These are phyloP conservation scores for Ophiostoma himal-ulmi DNA, from an alignment of 2,329 filamentous ascomycete species.

Conservation along the genomic window DNA sequence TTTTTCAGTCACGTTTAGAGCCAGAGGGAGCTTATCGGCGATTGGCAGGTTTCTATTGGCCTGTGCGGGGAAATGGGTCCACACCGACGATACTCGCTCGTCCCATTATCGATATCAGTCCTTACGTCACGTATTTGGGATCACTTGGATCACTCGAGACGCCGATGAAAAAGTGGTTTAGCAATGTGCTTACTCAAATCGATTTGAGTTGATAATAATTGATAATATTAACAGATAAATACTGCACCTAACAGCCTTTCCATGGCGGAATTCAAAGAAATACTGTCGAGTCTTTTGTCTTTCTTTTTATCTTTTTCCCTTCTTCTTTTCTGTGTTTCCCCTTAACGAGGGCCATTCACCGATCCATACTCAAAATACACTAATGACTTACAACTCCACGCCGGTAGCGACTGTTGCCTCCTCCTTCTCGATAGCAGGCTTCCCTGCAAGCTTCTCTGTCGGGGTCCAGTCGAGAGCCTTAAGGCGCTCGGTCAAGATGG, in stretches of 20 bases:
- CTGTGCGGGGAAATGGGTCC: not conserved
- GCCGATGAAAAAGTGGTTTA: not conserved
- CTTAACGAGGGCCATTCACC: not conserved
- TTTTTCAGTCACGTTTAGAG: not conserved
- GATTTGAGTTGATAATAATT: too few species aligned
- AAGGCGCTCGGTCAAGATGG: slow-evolving; percentile 87
- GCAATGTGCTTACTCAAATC: not conserved
- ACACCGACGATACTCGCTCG: not conserved
- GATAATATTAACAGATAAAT: not conserved
- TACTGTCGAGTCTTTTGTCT: not conserved
- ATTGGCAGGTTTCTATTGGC: not conserved
- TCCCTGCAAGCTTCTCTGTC: slow-evolving; percentile 40
- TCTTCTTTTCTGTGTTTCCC: not conserved
- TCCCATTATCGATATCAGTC: not conserved
- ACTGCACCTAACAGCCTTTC: not conserved
- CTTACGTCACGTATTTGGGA: not conserved
- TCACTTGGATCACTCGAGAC: not conserved
- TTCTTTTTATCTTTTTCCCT: not conserved
- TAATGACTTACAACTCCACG: slow-evolving; percentile 55
- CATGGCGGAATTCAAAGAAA: not conserved
- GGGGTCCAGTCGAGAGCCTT: slow-evolving; percentile 86
- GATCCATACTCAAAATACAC: not conserved
- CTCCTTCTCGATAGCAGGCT: slow-evolving; percentile 31
- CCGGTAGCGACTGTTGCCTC: slow-evolving; percentile 63
- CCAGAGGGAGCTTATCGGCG: not conserved